A percentile compares a stretch with the other conserved stretches of the same genome.
Conservation (phyloP, 371 early-diverging fungal species). For the Phascolomyces articulosus region DNA sequence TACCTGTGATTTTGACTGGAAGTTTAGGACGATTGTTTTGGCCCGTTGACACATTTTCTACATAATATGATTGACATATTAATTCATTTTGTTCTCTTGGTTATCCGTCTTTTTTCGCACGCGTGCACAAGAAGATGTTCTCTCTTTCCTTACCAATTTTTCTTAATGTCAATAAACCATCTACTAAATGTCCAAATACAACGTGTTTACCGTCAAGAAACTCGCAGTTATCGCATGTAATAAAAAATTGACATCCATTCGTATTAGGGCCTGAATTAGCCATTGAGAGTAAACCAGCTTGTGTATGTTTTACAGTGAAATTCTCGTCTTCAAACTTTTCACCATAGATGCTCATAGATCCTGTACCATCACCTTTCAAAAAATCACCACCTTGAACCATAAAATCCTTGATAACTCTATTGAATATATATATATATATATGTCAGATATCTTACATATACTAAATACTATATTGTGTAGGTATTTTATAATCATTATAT, state of each 20-base stretch:
- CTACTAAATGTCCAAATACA: conserved; percentile 88
- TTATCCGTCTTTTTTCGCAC: too few relatives aligned
- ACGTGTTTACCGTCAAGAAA: conserved; percentile 95
- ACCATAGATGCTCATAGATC: conserved; percentile 96
- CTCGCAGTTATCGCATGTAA: conserved; percentile 87
- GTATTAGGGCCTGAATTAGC: conserved; percentile 95
- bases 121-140: too few relatives aligned
- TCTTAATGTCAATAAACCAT: conserved; percentile 86
- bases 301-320: conserved; percentile 91
- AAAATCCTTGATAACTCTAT: conserved; percentile 92
- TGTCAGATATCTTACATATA: too few relatives aligned
- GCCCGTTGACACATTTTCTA: conserved; percentile 89
- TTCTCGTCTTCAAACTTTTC: conserved; percentile 97
- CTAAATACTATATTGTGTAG: too few relatives aligned
- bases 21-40: conserved; percentile 88
- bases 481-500: too few relatives aligned
- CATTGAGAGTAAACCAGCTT: conserved; percentile 96
- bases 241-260: conserved; percentile 98
- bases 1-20: conserved; percentile 86
- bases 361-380: conserved; percentile 96
- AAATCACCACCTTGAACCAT: conserved; percentile 99
- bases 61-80: too few relatives aligned
- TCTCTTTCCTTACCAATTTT: conserved; percentile 82
- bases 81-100: too few relatives aligned
- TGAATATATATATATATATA: too few relatives aligned